A percentile compares a stretch with the other conserved stretches of the same genome.
Evolutionary conservation across 2,329 filamentous ascomycete species (phyloP).

Genomic region (Cylindrodendrum hubeiense): DNA sequence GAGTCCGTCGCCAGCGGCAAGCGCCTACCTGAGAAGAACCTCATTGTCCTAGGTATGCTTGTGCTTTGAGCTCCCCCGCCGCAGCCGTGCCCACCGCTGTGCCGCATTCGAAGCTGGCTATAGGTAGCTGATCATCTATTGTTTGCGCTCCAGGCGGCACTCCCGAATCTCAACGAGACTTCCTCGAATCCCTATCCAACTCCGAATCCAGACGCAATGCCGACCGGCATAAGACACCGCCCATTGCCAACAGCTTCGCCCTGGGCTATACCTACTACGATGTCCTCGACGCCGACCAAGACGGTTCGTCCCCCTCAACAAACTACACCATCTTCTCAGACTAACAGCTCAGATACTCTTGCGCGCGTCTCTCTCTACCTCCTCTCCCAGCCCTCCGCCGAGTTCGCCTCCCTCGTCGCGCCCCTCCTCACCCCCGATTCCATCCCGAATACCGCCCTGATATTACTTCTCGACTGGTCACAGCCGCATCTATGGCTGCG

Average conservation of each 20-base stretch:
- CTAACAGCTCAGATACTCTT: constrained; percentile 78
- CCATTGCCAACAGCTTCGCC: constrained; percentile 91
- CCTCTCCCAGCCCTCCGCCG: constrained; percentile 84
- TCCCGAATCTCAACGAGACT: constrained; percentile 85
- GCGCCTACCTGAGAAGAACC: constrained; percentile 89
- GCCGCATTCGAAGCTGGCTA: constrained; percentile 17
- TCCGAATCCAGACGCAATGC: constrained; percentile 65
- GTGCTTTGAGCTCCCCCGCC: background rate
- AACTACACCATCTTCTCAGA: background rate
- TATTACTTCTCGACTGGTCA: constrained; percentile 95
- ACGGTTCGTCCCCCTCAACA: constrained; percentile 68
- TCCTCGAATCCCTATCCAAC: constrained; percentile 75
- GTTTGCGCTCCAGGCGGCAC: constrained; percentile 72
- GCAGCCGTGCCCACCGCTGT: background rate
- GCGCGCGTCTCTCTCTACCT: constrained; percentile 91
- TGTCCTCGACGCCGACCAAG: constrained; percentile 92
- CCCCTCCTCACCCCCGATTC: constrained; percentile 87
- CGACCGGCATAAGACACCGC: constrained; percentile 75
- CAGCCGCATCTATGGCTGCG: constrained; percentile 94
- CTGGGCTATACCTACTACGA: constrained; percentile 96
- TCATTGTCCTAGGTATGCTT: constrained; percentile 82
- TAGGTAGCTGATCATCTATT: constrained; percentile 46
- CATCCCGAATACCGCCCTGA: constrained; percentile 87
- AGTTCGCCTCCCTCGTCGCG: constrained; percentile 85
- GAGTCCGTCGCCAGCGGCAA: constrained; percentile 92